Conservation (phyloP, 2,329 filamentous ascomycete species). For the Colletotrichum chrysophilum region DNA sequence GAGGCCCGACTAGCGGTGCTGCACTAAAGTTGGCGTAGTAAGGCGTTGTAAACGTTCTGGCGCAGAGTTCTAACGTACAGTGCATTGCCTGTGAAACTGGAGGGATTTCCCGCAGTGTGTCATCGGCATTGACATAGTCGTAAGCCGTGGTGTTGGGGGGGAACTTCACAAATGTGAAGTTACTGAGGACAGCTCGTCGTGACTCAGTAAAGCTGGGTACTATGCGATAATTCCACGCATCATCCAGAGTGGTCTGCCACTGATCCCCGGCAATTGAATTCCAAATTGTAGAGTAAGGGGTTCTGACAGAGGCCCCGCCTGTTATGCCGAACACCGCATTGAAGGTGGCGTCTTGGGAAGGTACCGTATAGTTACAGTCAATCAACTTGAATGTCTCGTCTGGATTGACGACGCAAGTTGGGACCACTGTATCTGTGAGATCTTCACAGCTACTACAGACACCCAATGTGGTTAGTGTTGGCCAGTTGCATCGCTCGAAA, state of each 20-base stretch:
- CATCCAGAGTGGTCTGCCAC: neutral
- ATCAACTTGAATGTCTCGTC: neutral
- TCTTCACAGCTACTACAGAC: neutral
- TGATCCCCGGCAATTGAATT: neutral
- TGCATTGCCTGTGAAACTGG: neutral
- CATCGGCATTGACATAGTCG: neutral
- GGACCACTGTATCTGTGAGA: neutral
- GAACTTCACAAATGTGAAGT: neutral
- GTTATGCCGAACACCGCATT: neutral
- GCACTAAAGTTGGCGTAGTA: neutral
- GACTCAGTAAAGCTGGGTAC: no score
- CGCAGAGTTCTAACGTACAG: neutral
- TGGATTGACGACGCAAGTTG: neutral
- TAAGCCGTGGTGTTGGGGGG: neutral
- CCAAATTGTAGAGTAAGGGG: neutral
- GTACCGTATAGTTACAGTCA: neutral
- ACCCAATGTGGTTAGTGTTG: neutral
- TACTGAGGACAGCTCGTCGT: neutral
- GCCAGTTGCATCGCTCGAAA: neutral
- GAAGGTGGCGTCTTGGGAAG: neutral
- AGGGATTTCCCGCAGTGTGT: neutral
- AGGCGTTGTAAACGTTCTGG: neutral
- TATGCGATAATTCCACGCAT: no score
- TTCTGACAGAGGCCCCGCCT: neutral
- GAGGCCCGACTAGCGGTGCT: neutral